Evolutionary conservation across 2,329 filamentous ascomycete genomes (phyloP).

Genomic region (Trichoderma aggressivum): DNA sequence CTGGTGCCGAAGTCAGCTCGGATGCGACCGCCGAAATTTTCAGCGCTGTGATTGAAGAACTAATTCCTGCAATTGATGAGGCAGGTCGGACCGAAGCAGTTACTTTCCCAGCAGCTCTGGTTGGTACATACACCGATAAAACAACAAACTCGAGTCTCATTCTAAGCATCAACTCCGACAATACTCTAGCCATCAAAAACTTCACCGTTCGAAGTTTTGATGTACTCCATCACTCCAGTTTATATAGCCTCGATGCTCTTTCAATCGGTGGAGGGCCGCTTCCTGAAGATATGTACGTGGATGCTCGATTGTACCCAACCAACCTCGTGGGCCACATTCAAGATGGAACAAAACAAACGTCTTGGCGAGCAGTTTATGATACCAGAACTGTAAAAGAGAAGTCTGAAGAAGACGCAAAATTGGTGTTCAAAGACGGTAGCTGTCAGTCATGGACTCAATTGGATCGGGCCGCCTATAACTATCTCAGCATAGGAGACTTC

Average conservation of each 20-base stretch:
- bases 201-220: not conserved
- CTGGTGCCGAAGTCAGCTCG: conserved; percentile 27
- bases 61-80: not conserved
- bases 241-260: conserved; percentile 2
- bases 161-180: not conserved
- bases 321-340: not conserved
- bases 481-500: conserved; percentile 31
- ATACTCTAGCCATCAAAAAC: not conserved
- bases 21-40: conserved; percentile 25
- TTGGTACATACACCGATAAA: not conserved
- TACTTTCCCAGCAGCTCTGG: not conserved
- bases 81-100: not conserved
- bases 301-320: not conserved
- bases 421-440: conserved; percentile 29
- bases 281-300: not conserved
- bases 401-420: conserved; percentile 22
- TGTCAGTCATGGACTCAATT: conserved; percentile 33
- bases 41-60: conserved; percentile 19
- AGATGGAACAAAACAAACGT: conserved; percentile 11
- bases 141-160: not conserved
- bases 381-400: conserved; percentile 20
- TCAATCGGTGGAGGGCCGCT: not conserved
- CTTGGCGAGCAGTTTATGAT: conserved; percentile 36
- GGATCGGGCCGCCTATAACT: conserved; percentile 34
- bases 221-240: not conserved